phyloP scores from a whole-genome alignment of 768 basidiomycete genomes.

The Boletus vermiculosoides region DNA sequence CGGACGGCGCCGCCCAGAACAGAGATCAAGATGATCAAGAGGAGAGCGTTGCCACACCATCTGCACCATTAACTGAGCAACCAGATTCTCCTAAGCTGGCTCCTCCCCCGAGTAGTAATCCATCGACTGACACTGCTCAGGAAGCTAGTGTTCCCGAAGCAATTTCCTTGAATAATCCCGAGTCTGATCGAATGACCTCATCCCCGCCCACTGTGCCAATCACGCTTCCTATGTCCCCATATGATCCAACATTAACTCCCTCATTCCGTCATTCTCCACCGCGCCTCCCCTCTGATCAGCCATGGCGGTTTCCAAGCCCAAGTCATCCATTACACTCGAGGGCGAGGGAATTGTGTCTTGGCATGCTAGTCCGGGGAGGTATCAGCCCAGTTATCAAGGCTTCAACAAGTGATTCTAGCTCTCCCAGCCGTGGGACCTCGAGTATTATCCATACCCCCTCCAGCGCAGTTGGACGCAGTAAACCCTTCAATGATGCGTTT shows the following conservation, averaged over 20 bases:
- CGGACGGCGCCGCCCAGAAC: conserved; percentile 13
- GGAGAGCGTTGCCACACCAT: conserved; percentile 13
- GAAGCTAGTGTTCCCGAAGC: conserved; percentile 2
- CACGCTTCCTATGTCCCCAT: conserved; percentile 64
- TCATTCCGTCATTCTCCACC: conserved; percentile 77
- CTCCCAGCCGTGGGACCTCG: conserved; percentile 30
- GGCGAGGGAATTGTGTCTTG: conserved; percentile 61
- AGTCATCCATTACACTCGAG: conserved; percentile 72
- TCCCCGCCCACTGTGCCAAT: conserved; percentile 29
- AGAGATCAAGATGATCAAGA: conserved; percentile 12
- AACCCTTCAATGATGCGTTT: conserved; percentile 29
- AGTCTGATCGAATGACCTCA: conserved; percentile 9
- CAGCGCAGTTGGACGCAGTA: conserved; percentile 26
- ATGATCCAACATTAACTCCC: conserved; percentile 71
- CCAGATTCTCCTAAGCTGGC: conserved; percentile 25
- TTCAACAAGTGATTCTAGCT: conserved; percentile 27
- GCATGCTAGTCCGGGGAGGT: conserved; percentile 56
- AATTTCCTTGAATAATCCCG: background rate
- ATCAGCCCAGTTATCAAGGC: conserved; percentile 47
- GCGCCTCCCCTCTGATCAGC: conserved; percentile 72
- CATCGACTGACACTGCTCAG: background rate
- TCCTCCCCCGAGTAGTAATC: conserved; percentile 11
- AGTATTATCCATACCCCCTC: conserved; percentile 32
- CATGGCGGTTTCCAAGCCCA: conserved; percentile 79
- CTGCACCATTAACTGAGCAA: conserved; percentile 27